Percentiles rank a stretch among this genome's conserved stretches.
These are phyloP conservation scores for Komagataea norvegica DNA, from an alignment of 1,139 yeast species.

Conservation along the genomic window DNA sequence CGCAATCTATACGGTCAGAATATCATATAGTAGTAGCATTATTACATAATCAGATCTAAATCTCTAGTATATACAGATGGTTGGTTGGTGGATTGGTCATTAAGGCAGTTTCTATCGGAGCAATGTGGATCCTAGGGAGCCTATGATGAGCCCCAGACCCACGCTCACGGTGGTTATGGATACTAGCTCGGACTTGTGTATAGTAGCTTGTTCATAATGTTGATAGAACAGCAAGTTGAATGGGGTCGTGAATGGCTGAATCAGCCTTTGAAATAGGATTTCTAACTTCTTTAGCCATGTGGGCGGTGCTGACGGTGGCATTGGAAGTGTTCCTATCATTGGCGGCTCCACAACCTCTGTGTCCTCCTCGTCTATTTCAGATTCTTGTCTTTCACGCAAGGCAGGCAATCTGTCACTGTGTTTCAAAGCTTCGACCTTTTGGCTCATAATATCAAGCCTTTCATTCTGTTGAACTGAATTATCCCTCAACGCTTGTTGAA, in stretches of 20 bases:
- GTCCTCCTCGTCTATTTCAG: slow-evolving; percentile 19
- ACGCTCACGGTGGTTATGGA: slow-evolving; percentile 4
- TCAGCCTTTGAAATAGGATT: background rate
- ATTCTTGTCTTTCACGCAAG: slow-evolving; percentile 17
- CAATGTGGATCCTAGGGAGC: background rate
- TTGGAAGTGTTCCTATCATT: slow-evolving; percentile 13
- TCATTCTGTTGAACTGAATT: slow-evolving; percentile 28
- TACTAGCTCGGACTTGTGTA: slow-evolving; percentile 7
- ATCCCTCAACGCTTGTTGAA: slow-evolving; percentile 48
- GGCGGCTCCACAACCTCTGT: slow-evolving; percentile 17
- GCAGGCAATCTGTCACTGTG: slow-evolving; percentile 19
- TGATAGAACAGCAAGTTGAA: slow-evolving; percentile 4
- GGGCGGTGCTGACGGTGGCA: slow-evolving; percentile 5
- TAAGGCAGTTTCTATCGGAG: slow-evolving; percentile 1
- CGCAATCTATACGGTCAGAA: no score
- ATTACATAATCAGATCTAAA: no score
- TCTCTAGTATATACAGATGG: no score
- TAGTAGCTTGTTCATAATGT: slow-evolving; percentile 2
- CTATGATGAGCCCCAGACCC: slow-evolving; percentile 3
- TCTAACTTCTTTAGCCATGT: background rate
- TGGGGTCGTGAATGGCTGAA: slow-evolving; percentile 7
- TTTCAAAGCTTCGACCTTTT: slow-evolving; percentile 21
- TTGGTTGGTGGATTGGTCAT: no score
- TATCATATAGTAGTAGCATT: no score
- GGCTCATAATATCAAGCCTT: slow-evolving; percentile 25